phyloP scores from a whole-genome alignment of 768 basidiomycete species.

The Phanerochaete carnosa region DNA sequence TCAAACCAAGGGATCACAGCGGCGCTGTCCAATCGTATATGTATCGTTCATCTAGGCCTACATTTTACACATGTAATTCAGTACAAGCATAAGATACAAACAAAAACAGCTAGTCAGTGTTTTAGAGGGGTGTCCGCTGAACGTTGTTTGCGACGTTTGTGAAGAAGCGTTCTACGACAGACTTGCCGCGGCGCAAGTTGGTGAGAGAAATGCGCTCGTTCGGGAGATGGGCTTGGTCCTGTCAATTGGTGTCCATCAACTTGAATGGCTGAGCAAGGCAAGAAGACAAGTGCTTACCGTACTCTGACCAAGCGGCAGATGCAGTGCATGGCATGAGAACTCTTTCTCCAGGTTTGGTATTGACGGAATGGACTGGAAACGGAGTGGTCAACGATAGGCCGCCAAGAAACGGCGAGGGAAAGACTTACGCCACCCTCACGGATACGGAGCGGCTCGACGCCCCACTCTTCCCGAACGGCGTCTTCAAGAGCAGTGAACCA shows the following conservation, averaged over 20 bases:
- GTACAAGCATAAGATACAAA: background rate
- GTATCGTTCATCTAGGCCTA: background rate
- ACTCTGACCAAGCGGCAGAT: constrained; percentile 93
- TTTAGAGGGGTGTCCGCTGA: background rate
- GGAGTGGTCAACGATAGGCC: background rate
- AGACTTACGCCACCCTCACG: constrained; percentile 86
- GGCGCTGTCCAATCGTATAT: background rate
- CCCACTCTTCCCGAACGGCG: constrained; percentile 87
- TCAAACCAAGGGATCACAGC: background rate
- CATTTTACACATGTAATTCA: background rate
- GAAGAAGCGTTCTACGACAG: constrained; percentile 74
- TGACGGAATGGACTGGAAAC: constrained; percentile 80
- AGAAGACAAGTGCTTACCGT: constrained; percentile 46
- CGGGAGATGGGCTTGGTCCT: constrained; percentile 92
- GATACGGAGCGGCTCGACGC: constrained; percentile 77
- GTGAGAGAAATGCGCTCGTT: constrained; percentile 88
- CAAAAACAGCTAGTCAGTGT: background rate
- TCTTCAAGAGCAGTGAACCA: constrained; percentile 87
- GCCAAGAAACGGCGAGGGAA: background rate
- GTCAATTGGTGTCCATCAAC: background rate
- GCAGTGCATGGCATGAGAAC: constrained; percentile 85
- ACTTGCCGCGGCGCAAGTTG: constrained; percentile 77
- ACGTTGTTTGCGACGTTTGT: constrained; percentile 41
- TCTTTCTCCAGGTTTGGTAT: constrained; percentile 92
- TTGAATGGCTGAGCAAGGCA: background rate